Percentiles rank a stretch among this genome's conserved stretches.
Conservation (phyloP, 306 rosid species). For the Rubus parviflorus region DNA sequence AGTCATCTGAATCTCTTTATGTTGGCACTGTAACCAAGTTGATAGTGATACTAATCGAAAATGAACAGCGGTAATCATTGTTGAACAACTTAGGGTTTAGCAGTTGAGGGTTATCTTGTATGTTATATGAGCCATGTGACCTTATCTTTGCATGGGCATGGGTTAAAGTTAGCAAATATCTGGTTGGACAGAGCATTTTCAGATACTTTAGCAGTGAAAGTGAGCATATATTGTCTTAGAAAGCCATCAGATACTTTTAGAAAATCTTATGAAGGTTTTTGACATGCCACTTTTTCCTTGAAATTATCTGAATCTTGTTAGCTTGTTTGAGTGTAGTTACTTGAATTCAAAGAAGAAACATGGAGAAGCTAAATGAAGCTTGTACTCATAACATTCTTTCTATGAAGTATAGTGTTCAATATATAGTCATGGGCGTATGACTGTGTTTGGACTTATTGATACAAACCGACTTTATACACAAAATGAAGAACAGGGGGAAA, state of each 20-base stretch:
- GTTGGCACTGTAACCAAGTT: neutral
- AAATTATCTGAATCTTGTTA: neutral
- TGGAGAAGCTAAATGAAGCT: neutral
- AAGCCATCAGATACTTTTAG: neutral
- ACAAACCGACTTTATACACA: conserved; percentile 22
- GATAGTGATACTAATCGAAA: neutral
- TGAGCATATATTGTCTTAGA: neutral
- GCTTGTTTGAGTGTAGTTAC: neutral
- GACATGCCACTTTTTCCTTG: neutral
- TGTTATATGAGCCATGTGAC: neutral
- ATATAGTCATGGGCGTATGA: conserved; percentile 25
- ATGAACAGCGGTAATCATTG: neutral
- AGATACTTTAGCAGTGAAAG: neutral
- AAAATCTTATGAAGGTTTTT: neutral
- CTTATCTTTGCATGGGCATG: neutral
- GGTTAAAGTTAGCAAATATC: neutral
- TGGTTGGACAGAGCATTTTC: neutral
- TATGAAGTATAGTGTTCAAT: neutral
- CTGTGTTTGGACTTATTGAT: conserved; percentile 20
- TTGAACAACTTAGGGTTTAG: neutral
- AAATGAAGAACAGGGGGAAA: conserved; percentile 20
- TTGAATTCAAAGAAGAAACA: neutral
- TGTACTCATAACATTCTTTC: conserved; percentile 1
- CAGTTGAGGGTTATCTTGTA: neutral
- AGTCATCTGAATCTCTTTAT: neutral